Evolutionary conservation across 495 filamentous ascomycete genomes (phyloP).

Genomic region (Pseudevernia furfuracea): DNA sequence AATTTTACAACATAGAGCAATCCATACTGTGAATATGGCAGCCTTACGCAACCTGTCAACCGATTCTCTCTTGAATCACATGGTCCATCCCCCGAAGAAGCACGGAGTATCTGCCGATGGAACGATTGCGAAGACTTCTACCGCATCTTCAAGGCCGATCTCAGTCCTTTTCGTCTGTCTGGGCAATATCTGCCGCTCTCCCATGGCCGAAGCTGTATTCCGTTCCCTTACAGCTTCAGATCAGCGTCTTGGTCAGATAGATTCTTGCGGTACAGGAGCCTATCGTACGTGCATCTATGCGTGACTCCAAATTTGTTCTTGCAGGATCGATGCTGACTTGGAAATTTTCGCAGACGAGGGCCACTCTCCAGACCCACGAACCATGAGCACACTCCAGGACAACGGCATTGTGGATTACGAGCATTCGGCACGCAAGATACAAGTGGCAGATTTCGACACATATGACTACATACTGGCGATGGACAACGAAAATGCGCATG

Average conservation of each 20-base stretch:
- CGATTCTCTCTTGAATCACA: not conserved
- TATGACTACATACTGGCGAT: constrained; percentile 95
- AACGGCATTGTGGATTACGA: constrained; percentile 69
- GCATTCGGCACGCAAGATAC: constrained; percentile 71
- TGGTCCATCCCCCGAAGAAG: not conserved
- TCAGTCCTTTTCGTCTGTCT: constrained; percentile 93
- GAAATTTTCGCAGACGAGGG: constrained; percentile 33
- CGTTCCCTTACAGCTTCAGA: constrained; percentile 56
- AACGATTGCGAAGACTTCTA: constrained; percentile 9
- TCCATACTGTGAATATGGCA: not conserved
- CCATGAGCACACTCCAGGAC: constrained; percentile 67
- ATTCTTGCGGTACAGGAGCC: constrained; percentile 82
- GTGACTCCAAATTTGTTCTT: not conserved
- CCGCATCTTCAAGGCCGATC: constrained; percentile 36
- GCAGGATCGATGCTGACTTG: not conserved
- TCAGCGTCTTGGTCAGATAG: constrained; percentile 60
- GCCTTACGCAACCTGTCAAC: not conserved
- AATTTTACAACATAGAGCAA: not conserved
- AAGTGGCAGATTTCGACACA: constrained; percentile 59
- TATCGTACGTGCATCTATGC: constrained; percentile 50
- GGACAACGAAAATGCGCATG: constrained; percentile 75
- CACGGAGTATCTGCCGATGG: constrained; percentile 5
- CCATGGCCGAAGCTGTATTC: constrained; percentile 96
- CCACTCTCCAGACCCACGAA: constrained; percentile 69
- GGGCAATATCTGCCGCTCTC: constrained; percentile 90